A percentile compares a stretch with the other conserved stretches of the same genome.
Conservation (phyloP, 805 yeast genomes). For the Priceomyces castillae region DNA sequence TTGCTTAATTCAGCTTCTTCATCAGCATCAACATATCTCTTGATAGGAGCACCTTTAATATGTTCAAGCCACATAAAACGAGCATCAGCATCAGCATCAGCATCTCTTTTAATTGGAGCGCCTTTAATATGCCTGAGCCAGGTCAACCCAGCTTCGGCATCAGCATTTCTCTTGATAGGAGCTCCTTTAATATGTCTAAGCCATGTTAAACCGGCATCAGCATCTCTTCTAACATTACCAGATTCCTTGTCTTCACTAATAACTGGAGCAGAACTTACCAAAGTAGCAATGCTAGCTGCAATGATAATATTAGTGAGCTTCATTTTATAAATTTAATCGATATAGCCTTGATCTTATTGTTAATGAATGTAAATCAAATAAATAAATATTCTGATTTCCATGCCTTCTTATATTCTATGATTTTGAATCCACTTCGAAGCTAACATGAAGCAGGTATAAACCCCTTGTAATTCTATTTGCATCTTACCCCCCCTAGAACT, state of each 20-base stretch:
- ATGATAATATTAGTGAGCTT: neutral
- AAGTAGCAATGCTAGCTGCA: neutral
- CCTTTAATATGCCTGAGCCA: constrained; percentile 10
- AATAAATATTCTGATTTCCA: too few relatives aligned
- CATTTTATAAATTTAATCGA: neutral
- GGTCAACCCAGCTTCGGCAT: constrained; percentile 19
- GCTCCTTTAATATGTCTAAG: constrained; percentile 10
- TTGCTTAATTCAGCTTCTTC: constrained; percentile 13
- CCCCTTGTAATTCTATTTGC: neutral
- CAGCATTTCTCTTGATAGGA: constrained; percentile 17
- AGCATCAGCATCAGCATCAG: constrained; percentile 3
- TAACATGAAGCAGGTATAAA: neutral
- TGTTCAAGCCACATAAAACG: constrained; percentile 5
- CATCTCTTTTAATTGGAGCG: constrained; percentile 14
- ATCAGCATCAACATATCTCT: too few relatives aligned
- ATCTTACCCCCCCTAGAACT: too few relatives aligned
- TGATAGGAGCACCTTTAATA: constrained; percentile 13
- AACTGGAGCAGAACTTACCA: neutral
- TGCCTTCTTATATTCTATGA: neutral
- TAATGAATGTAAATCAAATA: too few relatives aligned
- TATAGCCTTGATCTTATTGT: too few relatives aligned
- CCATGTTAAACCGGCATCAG: constrained; percentile 22
- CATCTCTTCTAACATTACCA: constrained; percentile 14
- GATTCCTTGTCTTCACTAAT: neutral
- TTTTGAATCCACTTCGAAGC: neutral